Percentiles rank a stretch among this genome's conserved stretches.
Conservation (phyloP, 257 asterid species). For the Coffea canephora region DNA sequence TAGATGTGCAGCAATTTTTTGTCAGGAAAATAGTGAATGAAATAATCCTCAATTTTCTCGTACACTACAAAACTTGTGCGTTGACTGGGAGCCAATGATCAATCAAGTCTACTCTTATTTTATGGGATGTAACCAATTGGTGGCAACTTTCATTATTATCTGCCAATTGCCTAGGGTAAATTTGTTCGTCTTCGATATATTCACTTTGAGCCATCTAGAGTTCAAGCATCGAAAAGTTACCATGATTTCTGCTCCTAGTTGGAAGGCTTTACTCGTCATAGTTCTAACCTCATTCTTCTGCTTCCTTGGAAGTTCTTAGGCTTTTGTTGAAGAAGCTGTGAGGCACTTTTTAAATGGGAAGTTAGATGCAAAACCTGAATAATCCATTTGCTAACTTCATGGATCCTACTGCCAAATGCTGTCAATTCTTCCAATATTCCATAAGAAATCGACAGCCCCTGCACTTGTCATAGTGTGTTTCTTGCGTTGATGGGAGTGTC, state of each 20-base stretch:
- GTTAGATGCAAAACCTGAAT: not conserved
- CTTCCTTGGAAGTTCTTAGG: not conserved
- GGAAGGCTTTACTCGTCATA: too few relatives aligned
- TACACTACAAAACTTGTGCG: too few relatives aligned
- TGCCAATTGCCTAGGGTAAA: too few relatives aligned
- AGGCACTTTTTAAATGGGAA: slow-evolving; percentile 24
- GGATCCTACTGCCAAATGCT: slow-evolving; percentile 9
- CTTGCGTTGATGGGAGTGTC: slow-evolving; percentile 11
- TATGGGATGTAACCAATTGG: too few relatives aligned
- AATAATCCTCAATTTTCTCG: too few relatives aligned
- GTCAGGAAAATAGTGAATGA: too few relatives aligned
- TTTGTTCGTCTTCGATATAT: too few relatives aligned
- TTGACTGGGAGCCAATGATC: too few relatives aligned
- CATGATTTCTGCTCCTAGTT: not conserved
- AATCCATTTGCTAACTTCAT: slow-evolving; percentile 16
- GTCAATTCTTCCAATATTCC: not conserved
- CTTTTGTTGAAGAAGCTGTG: slow-evolving; percentile 21
- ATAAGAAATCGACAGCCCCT: slow-evolving; percentile 6
- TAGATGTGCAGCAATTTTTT: too few relatives aligned
- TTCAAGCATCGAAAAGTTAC: not conserved
- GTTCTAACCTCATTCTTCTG: not conserved
- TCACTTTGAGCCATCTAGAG: not conserved
- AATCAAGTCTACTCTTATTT: too few relatives aligned
- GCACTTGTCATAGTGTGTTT: slow-evolving; percentile 26
- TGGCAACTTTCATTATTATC: too few relatives aligned